Evolutionary conservation across 1,139 yeast species (phyloP).

Genomic region (Meyerozyma elateridarum): DNA sequence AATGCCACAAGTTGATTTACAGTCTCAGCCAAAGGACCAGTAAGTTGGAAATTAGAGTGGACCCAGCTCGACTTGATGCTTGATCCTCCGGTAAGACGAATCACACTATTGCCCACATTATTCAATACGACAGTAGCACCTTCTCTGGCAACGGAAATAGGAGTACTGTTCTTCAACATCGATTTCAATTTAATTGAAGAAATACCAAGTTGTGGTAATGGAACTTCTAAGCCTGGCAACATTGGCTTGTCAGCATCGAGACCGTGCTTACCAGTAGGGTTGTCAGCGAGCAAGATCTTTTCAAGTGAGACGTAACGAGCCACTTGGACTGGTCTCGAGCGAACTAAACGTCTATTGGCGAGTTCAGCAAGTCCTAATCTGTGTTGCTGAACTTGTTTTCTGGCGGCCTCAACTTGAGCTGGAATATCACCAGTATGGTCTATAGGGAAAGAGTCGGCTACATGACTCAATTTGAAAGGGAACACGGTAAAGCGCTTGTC

Average conservation of each 20-base stretch:
- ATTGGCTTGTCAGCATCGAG: conserved; percentile 62
- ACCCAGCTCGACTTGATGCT: conserved; percentile 78
- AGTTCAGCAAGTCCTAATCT: conserved; percentile 82
- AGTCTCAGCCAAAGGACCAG: conserved; percentile 42
- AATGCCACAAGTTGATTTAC: conserved; percentile 53
- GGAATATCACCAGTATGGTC: conserved; percentile 28
- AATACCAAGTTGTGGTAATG: conserved; percentile 66
- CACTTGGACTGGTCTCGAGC: conserved; percentile 66
- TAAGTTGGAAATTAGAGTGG: conserved; percentile 64
- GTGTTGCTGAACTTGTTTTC: conserved; percentile 50
- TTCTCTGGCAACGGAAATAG: conserved; percentile 67
- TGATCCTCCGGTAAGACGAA: conserved; percentile 69
- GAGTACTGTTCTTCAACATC: conserved; percentile 49
- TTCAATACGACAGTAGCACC: conserved; percentile 65
- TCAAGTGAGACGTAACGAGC: conserved; percentile 70
- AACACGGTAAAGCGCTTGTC: conserved; percentile 78
- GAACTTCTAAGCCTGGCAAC: conserved; percentile 68
- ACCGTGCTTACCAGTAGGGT: conserved; percentile 62
- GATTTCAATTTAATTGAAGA: conserved; percentile 62
- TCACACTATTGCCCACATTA: conserved; percentile 40
- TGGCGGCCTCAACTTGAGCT: conserved; percentile 37
- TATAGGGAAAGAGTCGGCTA: conserved; percentile 56
- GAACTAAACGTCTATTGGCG: conserved; percentile 73
- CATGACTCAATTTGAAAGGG: conserved; percentile 80
- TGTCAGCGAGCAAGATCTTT: conserved; percentile 54